Conservation (phyloP, 2,329 filamentous ascomycete species). For the Tolypocladium amazonense region DNA sequence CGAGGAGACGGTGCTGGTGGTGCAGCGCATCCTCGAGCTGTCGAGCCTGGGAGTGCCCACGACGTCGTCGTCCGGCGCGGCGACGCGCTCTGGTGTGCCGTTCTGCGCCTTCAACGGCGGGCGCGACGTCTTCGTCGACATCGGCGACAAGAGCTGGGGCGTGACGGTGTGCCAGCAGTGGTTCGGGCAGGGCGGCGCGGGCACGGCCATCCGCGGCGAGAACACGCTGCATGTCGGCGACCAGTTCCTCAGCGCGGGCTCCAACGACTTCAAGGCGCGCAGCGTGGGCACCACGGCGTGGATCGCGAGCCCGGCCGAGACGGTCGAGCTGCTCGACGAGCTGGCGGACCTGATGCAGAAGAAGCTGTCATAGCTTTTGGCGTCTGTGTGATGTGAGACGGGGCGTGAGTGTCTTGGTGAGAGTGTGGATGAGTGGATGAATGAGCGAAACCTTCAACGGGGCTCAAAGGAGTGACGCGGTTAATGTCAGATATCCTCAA, state of each 20-base stretch:
- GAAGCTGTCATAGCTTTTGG: neutral
- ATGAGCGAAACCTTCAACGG: neutral
- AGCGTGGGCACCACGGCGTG: constrained; percentile 90
- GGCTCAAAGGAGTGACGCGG: neutral
- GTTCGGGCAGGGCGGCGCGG: constrained; percentile 48
- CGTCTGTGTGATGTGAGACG: neutral
- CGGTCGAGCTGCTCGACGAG: constrained; percentile 81
- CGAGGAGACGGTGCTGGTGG: constrained; percentile 90
- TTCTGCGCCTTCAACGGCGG: constrained; percentile 99
- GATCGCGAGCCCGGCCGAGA: constrained; percentile 90
- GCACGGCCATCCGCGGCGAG: constrained; percentile 48
- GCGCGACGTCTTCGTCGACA: constrained; percentile 96
- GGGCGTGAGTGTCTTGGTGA: neutral
- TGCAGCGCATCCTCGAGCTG: constrained; percentile 84
- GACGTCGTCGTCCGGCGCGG: constrained; percentile 1
- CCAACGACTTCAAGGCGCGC: constrained; percentile 94
- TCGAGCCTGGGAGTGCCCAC: constrained; percentile 38
- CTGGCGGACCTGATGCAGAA: constrained; percentile 39
- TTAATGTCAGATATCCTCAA: neutral
- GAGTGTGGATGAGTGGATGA: neutral
- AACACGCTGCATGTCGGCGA: constrained; percentile 92
- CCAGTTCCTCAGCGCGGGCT: constrained; percentile 89
- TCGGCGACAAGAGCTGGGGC: constrained; percentile 95
- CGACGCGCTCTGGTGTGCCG: constrained; percentile 41
- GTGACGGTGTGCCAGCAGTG: constrained; percentile 86